Evolutionary conservation across 192 early-diverging fungal genomes (phyloP), one percentile per base, ranked within the genome.

Genomic region (Hyaloraphidium curvatum): DNA sequence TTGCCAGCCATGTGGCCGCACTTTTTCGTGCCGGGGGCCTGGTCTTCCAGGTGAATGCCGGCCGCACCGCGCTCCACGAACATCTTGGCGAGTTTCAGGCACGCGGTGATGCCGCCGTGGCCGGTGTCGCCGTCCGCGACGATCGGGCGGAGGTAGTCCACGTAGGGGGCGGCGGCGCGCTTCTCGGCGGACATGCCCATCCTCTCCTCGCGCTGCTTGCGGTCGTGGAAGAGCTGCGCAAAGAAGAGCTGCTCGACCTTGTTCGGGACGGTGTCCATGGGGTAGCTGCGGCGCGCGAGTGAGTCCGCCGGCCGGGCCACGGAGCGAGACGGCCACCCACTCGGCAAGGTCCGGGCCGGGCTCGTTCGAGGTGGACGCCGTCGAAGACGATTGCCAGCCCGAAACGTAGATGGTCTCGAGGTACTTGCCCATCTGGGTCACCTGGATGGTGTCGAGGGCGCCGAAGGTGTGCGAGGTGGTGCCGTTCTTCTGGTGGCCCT

Each of bases 1-100:
- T 97, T 97, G 43, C 92, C 92, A 40, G 89, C 92, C 92, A 97
- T 97, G 69, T 97, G 93, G 17, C 93, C 93, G 65, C 93, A 97
- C 77, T 97, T 97, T 65, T 97, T 97, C 61, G 88, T 92, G 58
- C 86, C 83, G 22, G 92, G 81, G 30, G 85, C 81, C 67, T 93
- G 88, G 71, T 93, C 87, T 67, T 93, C 87, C 37, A 85, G 62
- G 60, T 95, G 91, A 63, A 95, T 86, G 62, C 89, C 91, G 27
- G 91, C 91, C 23, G 91, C 91, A 51, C 91, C 91, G 40, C 88
- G 80, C 69, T 95, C 87, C 54, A 95, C 91, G 65, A 95, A 87
- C 84, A 95, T 87, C 76, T 91, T 91, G 72, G 87, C 81, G 31
- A 91, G 73, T 71, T 91, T 90, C 88, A 93, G 91, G 64, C 78